Evolutionary conservation across 2,329 filamentous ascomycete genomes (phyloP), one percentile per base, ranked within the genome.

Genomic region (Neonectria faginata): DNA sequence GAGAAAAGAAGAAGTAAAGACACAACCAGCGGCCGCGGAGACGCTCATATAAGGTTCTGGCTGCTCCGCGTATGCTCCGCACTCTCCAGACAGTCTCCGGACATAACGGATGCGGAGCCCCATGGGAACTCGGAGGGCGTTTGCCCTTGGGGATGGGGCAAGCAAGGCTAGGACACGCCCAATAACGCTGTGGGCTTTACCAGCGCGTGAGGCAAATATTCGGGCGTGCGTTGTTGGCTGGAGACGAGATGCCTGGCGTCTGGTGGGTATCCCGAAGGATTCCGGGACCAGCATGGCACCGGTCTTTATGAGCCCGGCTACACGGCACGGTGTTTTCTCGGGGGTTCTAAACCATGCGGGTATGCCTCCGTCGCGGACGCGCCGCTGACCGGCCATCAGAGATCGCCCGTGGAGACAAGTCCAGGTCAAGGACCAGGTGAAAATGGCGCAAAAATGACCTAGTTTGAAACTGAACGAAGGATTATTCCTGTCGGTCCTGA

Each of bases 241-340:
- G 11, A 29, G 58, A 41, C 29, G 41, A 33, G 51, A 44, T 51
- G 56, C 45, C 56, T n/a, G 56, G 56, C 31, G 57, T 60, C 27
- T 51, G 48, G 48, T 41, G 57, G 31, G 27, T 22, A 53, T 29
- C 29, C 10, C 39, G 29, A 39, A 22, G 50, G n/a, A 29, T 29
- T 29, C 25, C 27, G 25, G n/a, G 27, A 20, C 18, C 33, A 14
- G 31, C 50, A 36, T 51, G 27, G 33, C 36, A 18, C 41, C 53
- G 41, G 41, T 16, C n/a, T 14, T 22, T 16, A 8, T 45, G 39
- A 42, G 42, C 42, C 42, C 55, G 60, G 55, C 50, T 55, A 59
- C 33, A 36, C 60, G 60, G 60, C 60, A 63, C 60, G 60, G 60
- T 59, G 29, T 31, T 63, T 63, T 63, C 60, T 63, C 60, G 60